Conservation (phyloP, 352 stramenopile species). For the Globisporangium spiculum region DNA sequence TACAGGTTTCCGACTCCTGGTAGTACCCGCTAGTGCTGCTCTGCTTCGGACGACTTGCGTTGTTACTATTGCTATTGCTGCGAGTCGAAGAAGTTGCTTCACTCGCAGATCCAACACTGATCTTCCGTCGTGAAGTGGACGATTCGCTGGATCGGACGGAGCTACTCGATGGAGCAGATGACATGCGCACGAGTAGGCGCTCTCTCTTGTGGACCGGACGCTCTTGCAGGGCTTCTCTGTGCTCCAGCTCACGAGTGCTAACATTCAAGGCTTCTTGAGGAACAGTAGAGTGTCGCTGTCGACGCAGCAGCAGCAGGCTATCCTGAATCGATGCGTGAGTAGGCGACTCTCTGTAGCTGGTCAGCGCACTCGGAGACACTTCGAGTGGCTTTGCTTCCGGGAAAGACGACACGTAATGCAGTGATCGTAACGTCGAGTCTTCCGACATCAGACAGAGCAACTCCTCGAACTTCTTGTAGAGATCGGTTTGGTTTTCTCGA, state of each 20-base stretch:
- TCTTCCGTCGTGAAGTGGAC: constrained; percentile 3
- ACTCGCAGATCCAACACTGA: constrained; percentile 11
- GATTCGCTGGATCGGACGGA: constrained; percentile 7
- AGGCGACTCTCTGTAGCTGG: constrained; percentile 3
- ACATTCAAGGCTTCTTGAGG: background rate
- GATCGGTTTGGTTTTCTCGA: constrained; percentile 45
- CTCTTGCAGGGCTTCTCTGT: background rate
- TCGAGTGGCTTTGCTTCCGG: constrained; percentile 39
- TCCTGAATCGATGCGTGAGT: constrained; percentile 32
- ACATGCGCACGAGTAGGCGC: background rate
- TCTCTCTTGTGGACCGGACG: background rate
- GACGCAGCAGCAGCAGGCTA: constrained; percentile 41
- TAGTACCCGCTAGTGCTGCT: constrained; percentile 6
- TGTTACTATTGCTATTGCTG: constrained; percentile 8
- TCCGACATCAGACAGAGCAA: constrained; percentile 64
- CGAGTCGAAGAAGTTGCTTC: background rate
- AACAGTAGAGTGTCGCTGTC: constrained; percentile 15
- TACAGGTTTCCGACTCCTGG: constrained; percentile 60
- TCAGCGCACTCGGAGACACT: constrained; percentile 20
- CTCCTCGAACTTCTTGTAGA: constrained; percentile 66
- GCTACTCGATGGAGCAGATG: background rate
- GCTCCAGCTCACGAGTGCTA: background rate
- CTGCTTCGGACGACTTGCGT: background rate
- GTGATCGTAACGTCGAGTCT: constrained; percentile 49
- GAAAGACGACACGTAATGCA: constrained; percentile 77